phyloP scores from a whole-genome alignment of 805 yeast genomes.

The Aciculoconidium aculeatum region DNA sequence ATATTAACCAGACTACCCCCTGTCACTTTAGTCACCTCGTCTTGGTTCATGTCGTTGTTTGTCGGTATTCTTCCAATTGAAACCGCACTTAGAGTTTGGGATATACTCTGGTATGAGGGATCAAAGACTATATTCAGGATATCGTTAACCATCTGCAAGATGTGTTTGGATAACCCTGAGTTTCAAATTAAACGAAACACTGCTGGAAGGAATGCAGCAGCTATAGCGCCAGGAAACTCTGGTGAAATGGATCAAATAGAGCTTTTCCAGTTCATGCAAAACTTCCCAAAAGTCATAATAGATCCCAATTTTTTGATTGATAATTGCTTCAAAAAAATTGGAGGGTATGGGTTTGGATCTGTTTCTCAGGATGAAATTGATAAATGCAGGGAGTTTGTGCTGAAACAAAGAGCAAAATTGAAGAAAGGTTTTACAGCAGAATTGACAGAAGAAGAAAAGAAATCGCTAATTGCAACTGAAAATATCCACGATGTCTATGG shows the following conservation, averaged over 20 bases:
- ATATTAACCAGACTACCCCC: constrained; percentile 80
- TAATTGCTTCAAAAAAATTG: constrained; percentile 66
- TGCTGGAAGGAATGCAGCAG: too few species aligned
- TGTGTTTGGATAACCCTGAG: constrained; percentile 58
- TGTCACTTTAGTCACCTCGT: constrained; percentile 84
- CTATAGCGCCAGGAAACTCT: too few species aligned
- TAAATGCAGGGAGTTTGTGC: constrained; percentile 73
- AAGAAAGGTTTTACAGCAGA: constrained; percentile 27
- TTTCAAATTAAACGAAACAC: constrained; percentile 27
- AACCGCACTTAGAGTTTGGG: constrained; percentile 87
- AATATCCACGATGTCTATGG: constrained; percentile 41
- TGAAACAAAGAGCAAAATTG: constrained; percentile 47
- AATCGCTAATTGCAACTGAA: constrained; percentile 20
- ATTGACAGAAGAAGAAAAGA: constrained; percentile 36
- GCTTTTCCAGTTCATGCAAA: constrained; percentile 79
- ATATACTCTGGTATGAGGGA: constrained; percentile 88
- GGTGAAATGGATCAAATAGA: constrained; percentile 39
- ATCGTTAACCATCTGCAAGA: constrained; percentile 71
- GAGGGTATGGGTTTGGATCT: constrained; percentile 61
- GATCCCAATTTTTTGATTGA: constrained; percentile 70
- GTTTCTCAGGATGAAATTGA: constrained; percentile 78
- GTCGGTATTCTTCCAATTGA: constrained; percentile 89
- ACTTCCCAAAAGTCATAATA: constrained; percentile 63
- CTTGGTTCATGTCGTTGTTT: constrained; percentile 98
- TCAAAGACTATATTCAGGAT: constrained; percentile 80